Base-by-base conservation (phyloP, 2,329 filamentous ascomycete genomes). In the Scytalidium lignicola region DNA sequence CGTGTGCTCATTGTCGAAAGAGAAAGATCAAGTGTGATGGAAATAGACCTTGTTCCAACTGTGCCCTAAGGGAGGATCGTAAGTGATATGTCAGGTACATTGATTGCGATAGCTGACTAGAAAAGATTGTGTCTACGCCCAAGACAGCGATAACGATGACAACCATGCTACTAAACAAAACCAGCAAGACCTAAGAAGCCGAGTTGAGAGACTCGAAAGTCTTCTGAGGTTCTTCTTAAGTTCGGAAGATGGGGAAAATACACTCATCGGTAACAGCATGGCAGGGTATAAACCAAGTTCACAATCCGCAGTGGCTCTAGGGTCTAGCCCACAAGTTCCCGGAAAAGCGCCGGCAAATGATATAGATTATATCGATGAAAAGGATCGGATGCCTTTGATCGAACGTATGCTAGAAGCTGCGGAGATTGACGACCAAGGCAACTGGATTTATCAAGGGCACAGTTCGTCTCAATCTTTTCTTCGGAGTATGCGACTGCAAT, bases 401-500 rank as follows among this genome's bases (percentile, higher is more conserved):
- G 32, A 37, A 37, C 32, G 32, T 37, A 37, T 37, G 32, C n/a
- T 37, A n/a, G 32, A 37, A 37, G 32, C 32, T 13, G 32, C 32
- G 15, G 32, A 37, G 15, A 37, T 96, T 41, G 90, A 93, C 59
- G 90, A 96, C 57, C 83, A 85, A 59, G 91, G 91, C 40, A 83
- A 92, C 58, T 95, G 89, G 82, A 90, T 96, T 66, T 97, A 95
- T 60, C 89, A 95, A 61, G 91, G 91, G 41, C 87, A 88, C 56
- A 95, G 90, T 0, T 96, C 92, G 0, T 90, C 90, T 2, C 78
- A 90, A 41, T 88, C 90, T 56, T 96, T 96, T 66, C 78, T 96
- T 59, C 81, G 83, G 55, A 82, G 88, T 48, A 84, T 97, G 76
- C 85, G 89, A 61, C 87, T 92, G 59, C 86, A 95, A 62, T 87